A percentile compares a stretch with the other conserved stretches of the same genome.
phyloP scores from a whole-genome alignment of 1,284 basidiomycete species.

The Sanghuangporus baumii region DNA sequence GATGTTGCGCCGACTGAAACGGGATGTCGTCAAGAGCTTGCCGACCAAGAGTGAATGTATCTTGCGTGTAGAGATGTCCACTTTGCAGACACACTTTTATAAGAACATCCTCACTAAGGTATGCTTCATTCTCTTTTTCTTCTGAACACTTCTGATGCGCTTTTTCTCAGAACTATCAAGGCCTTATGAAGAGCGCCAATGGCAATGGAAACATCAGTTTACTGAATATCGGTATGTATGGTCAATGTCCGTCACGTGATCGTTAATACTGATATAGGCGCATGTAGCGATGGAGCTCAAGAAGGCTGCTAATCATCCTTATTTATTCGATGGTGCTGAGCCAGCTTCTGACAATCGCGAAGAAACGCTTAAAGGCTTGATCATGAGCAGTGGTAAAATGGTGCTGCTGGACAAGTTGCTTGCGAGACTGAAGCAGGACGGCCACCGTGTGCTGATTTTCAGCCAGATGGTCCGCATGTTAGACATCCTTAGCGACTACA shows the following conservation, averaged over 20 bases:
- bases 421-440: slow-evolving; percentile 81
- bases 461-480: slow-evolving; percentile 99
- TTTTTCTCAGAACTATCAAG: slow-evolving; percentile 77
- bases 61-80: slow-evolving; percentile 95
- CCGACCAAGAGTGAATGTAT: slow-evolving; percentile 99
- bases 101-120: slow-evolving; percentile 98
- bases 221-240: slow-evolving; percentile 81
- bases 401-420: slow-evolving; percentile 95
- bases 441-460: slow-evolving; percentile 97
- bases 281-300: slow-evolving; percentile 88
- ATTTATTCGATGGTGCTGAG: slow-evolving; percentile 96
- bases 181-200: slow-evolving; percentile 82
- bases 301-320: slow-evolving; percentile 98
- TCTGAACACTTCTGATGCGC: neutral
- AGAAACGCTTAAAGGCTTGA: slow-evolving; percentile 90
- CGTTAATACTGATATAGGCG: slow-evolving; percentile 9
- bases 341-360: slow-evolving; percentile 68
- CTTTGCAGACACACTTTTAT: slow-evolving; percentile 97
- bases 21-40: slow-evolving; percentile 94
- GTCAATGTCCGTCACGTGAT: slow-evolving; percentile 12
- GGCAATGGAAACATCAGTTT: slow-evolving; percentile 85
- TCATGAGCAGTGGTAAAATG: slow-evolving; percentile 98
- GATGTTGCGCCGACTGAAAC: slow-evolving; percentile 94
- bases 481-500: slow-evolving; percentile 98
- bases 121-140: slow-evolving; percentile 17